Evolutionary conservation across 2,329 filamentous ascomycete species (phyloP), one percentile per base, ranked within the genome.

Genomic region (Aureobasidium sp.): DNA sequence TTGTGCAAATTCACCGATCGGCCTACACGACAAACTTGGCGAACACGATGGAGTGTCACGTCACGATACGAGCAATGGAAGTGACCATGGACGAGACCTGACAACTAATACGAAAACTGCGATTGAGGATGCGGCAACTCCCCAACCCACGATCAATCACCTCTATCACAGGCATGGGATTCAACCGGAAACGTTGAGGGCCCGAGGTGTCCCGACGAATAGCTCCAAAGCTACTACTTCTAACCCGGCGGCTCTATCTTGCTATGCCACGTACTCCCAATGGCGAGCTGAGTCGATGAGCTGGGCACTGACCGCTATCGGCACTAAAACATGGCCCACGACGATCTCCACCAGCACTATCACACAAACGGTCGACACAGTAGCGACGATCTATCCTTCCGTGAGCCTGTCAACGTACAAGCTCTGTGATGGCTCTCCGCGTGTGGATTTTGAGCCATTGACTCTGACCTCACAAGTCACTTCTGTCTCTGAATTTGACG

Each of bases 381-480:
- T 59, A 7, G 25, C 44, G 25, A 61, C 59, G 5, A 41, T 61
- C 3, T 61, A 61, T 41, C 59, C 59, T 7, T 39, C 59, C 34
- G 50, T 5, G 10, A 45, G 41, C 14, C 41, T 55, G 9, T 55
- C 59, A 6, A 55, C 59, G 37, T 70, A 69, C 29, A 67, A 60
- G 16, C 59, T 69, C 0, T 69, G 67, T 51, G 67, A 70, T 61
- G 67, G 67, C 27, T 64, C 61, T 11, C 50, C 67, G 2, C 63
- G 68, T 9, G 66, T 64, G 4, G 60, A 68, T 34, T 30, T 59
- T n/a, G 29, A 58, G 25, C 67, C 66, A 7, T 45, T 16, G 3
- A 68, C 66, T 10, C 50, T 55, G 27, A 61, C 49, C 3, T 61
- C 59, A 10, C 44, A 37, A 9, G 60, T 21, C 16, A 61, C n/a